Base-by-base conservation (phyloP, 1,284 basidiomycete genomes). In the Ustilago loliicola region DNA sequence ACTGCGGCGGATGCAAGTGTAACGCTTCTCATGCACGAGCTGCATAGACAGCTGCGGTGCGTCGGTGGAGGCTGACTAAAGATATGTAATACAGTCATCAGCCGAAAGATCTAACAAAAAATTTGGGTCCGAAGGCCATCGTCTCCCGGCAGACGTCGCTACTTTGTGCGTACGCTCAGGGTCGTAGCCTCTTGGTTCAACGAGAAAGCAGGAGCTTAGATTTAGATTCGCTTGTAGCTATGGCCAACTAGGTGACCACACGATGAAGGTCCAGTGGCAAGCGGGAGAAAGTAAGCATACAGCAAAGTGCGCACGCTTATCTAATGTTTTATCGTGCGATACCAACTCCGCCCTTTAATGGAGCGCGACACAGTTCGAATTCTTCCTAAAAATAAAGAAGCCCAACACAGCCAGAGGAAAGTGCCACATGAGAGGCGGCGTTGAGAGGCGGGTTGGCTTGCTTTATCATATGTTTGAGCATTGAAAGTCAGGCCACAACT, bases 371-470 rank as follows among this genome's bases (percentile, higher is more conserved):
- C 7, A 19, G n/a, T 50, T 50, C 27, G 34, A 53, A 53, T 52
- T 53, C 48, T 61, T 52, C 59, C 59, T 59, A 61, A 61, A 61
- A 61, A 61, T 61, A 61, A 53, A 32, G 9, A 25, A 25, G 23
- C 19, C 34, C 48, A 53, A 53, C 59, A 53, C 59, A 36, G 58
- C 58, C 58, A 57, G 23, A 57, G 23, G 21, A 57, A 47, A 55
- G 40, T 47, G 25, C 7, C 55, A 57, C 19, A 11, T 17, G 6
- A 19, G n/a, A 54, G 48, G 27, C 19, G 15, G 30, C 34, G 34
- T 38, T 25, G 27, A 32, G 34, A 58, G 29, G 42, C 42, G 9
- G 32, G 29, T 29, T 30, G 13, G 19, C 19, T 25, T 15, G 38
- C 23, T 23, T 13, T 23, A 17, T 13, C 13, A 17, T 13, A 21